A percentile compares a stretch with the other conserved stretches of the same genome.
Evolutionary conservation across 805 yeast genomes (phyloP).

Genomic region (Yarrowia keelungensis): DNA sequence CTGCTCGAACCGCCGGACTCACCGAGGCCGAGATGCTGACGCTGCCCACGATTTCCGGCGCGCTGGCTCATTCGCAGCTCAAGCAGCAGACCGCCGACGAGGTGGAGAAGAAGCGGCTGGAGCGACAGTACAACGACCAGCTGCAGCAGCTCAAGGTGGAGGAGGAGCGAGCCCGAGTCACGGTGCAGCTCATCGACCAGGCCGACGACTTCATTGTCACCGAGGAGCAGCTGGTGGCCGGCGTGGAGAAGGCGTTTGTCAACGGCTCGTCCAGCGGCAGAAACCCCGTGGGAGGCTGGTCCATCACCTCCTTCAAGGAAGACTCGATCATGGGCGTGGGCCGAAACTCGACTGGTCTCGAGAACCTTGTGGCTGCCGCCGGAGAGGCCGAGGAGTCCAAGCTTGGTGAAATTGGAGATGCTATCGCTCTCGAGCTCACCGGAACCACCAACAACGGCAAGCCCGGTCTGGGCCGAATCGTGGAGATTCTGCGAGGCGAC

Average conservation of each 20-base stretch:
- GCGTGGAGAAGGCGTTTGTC: constrained; percentile 63
- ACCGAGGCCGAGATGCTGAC: constrained; percentile 64
- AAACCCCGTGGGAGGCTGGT: constrained; percentile 32
- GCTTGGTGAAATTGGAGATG: constrained; percentile 40
- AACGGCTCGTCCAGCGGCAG: constrained; percentile 37
- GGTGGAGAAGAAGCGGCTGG: constrained; percentile 59
- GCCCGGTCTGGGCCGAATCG: constrained; percentile 48
- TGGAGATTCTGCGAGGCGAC: constrained; percentile 43
- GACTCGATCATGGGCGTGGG: constrained; percentile 31
- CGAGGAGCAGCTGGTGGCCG: constrained; percentile 66
- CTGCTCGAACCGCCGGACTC: constrained; percentile 48
- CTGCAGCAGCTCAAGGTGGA: constrained; percentile 59
- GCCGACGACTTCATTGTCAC: constrained; percentile 73
- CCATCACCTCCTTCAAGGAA: constrained; percentile 29
- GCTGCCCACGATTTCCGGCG: constrained; percentile 73
- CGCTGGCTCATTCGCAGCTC: constrained; percentile 68
- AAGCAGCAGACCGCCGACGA: constrained; percentile 78
- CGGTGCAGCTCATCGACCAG: constrained; percentile 76
- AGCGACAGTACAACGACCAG: constrained; percentile 72
- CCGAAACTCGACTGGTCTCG: constrained; percentile 25
- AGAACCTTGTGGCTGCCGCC: constrained; percentile 17
- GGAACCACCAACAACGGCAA: constrained; percentile 44
- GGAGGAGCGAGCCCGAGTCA: constrained; percentile 60
- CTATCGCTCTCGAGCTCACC: constrained; percentile 40
- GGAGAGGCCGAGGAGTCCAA: constrained; percentile 8